Evolutionary conservation across 352 stramenopile species (phyloP).

Genomic region (Phytophthora cryptogea): DNA sequence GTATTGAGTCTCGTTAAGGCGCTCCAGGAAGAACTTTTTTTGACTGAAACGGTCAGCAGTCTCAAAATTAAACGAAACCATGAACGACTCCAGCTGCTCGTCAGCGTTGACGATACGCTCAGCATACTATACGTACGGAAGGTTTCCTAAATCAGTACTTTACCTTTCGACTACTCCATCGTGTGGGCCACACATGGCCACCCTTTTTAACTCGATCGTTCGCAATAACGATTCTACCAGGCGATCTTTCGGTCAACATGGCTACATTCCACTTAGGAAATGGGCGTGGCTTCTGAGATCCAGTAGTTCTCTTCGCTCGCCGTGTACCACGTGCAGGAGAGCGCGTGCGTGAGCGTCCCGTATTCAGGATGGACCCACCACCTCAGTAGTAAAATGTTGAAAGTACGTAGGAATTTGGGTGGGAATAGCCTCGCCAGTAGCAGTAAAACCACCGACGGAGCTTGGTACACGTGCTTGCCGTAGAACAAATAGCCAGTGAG

Average conservation of each 20-base stretch:
- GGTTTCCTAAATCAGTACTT: too few species aligned
- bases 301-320: slow-evolving; percentile 39
- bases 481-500: slow-evolving; percentile 39
- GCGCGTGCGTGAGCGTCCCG: slow-evolving; percentile 19
- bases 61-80: slow-evolving; percentile 99
- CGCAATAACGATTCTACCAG: too few species aligned
- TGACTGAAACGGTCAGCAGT: slow-evolving; percentile 98
- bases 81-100: slow-evolving; percentile 98
- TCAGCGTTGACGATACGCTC: slow-evolving; percentile 99
- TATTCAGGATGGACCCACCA: slow-evolving; percentile 31
- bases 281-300: slow-evolving; percentile 31
- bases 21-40: slow-evolving; percentile 96
- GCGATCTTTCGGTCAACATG: too few species aligned
- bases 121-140: too few species aligned
- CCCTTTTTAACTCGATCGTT: too few species aligned
- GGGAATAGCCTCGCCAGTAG: slow-evolving; percentile 30
- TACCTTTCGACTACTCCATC: too few species aligned
- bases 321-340: slow-evolving; percentile 35
- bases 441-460: slow-evolving; percentile 28
- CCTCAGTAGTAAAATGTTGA: slow-evolving; percentile 35
- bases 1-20: slow-evolving; percentile 90
- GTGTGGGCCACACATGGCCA: too few species aligned
- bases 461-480: slow-evolving; percentile 33
- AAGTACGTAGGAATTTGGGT: slow-evolving; percentile 29
- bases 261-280: slow-evolving; percentile 8